Conservation (phyloP, 2,329 filamentous ascomycete species). For the Cercospora canescens region DNA sequence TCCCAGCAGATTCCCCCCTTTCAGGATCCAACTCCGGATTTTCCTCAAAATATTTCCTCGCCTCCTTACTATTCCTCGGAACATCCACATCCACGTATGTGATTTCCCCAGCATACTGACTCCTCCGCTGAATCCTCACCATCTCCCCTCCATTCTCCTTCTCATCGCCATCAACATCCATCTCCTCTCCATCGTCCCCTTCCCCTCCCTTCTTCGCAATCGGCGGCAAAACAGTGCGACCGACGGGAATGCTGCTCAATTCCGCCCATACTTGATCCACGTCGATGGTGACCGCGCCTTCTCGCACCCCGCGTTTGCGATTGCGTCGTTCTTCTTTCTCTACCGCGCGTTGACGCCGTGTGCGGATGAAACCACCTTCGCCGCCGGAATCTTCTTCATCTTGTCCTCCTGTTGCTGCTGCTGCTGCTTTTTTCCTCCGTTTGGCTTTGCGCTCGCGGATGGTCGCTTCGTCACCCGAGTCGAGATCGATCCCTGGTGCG, state of each 20-base stretch:
- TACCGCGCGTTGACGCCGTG: slow-evolving; percentile 52
- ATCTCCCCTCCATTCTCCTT: slow-evolving; percentile 40
- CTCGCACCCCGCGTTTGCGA: slow-evolving; percentile 41
- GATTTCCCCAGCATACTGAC: slow-evolving; percentile 58
- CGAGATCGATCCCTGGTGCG: slow-evolving; percentile 38
- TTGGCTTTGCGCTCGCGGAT: slow-evolving; percentile 48
- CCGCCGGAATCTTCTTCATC: slow-evolving; percentile 42
- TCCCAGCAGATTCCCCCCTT: slow-evolving; percentile 3
- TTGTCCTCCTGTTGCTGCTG: slow-evolving; percentile 15
- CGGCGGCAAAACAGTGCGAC: slow-evolving; percentile 24
- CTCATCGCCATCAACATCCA: slow-evolving; percentile 25
- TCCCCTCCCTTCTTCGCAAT: not conserved
- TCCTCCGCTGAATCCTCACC: slow-evolving; percentile 58
- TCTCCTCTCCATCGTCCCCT: slow-evolving; percentile 15
- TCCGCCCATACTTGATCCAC: slow-evolving; percentile 57
- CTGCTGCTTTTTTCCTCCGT: slow-evolving; percentile 40
- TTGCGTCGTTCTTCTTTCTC: slow-evolving; percentile 52
- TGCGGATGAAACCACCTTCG: slow-evolving; percentile 54
- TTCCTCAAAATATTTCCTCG: slow-evolving; percentile 51
- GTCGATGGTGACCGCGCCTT: slow-evolving; percentile 55
- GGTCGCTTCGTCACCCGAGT: slow-evolving; percentile 59
- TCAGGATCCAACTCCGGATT: slow-evolving; percentile 38
- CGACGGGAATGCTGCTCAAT: slow-evolving; percentile 45
- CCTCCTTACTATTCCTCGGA: slow-evolving; percentile 55
- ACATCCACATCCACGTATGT: slow-evolving; percentile 57